Evolutionary conservation across 176 grass and related monocot genomes (phyloP).

Genomic region (Phyllostachys edulis): DNA sequence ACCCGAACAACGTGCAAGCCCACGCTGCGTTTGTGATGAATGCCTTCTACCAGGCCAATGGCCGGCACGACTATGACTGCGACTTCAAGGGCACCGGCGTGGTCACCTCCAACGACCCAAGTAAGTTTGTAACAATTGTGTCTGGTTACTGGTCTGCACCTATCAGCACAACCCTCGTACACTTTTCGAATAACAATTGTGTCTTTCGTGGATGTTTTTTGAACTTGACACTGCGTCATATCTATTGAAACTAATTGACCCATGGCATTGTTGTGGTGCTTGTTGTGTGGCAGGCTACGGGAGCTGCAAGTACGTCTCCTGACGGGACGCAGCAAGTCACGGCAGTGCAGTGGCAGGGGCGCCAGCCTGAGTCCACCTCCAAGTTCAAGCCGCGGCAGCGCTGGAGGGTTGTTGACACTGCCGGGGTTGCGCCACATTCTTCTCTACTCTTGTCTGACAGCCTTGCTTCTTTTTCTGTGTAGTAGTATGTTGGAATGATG

Average conservation of each 20-base stretch:
- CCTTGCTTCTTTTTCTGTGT: background rate
- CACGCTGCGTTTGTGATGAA: constrained; percentile 72
- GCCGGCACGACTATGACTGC: constrained; percentile 45
- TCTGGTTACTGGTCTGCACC: background rate
- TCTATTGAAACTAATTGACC: background rate
- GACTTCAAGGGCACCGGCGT: constrained; percentile 55
- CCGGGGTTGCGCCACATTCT: constrained; percentile 49
- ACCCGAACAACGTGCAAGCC: constrained; percentile 46
- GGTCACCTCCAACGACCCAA: constrained; percentile 52
- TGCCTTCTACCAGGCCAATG: constrained; percentile 58
- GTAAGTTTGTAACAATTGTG: constrained; percentile 19
- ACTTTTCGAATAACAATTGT: background rate
- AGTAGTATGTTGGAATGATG: too few species aligned
- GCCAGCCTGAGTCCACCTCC: constrained; percentile 42
- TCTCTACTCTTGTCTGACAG: constrained; percentile 32
- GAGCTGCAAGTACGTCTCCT: constrained; percentile 48
- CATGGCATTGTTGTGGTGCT: background rate
- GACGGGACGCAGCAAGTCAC: constrained; percentile 51
- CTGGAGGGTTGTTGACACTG: constrained; percentile 15
- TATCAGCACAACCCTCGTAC: background rate
- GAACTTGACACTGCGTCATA: background rate
- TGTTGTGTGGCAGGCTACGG: constrained; percentile 41
- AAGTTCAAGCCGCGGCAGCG: constrained; percentile 2
- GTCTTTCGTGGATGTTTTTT: background rate
- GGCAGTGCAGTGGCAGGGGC: constrained; percentile 38